Base-by-base conservation (phyloP, 164 flowering plant species). In the Magnolia changhungtana region DNA sequence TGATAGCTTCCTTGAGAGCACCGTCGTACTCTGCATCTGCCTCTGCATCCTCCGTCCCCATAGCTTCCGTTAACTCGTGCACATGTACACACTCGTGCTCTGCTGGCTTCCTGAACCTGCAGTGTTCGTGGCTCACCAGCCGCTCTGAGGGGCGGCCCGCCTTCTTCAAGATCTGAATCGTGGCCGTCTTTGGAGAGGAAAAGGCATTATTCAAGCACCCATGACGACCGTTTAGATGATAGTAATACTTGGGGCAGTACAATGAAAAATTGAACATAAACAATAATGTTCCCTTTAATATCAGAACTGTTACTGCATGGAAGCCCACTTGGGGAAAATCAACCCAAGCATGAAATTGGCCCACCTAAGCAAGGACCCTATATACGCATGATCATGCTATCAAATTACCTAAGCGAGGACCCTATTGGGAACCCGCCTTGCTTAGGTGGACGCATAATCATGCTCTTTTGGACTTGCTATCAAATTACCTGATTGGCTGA, bases 61-160 rank as follows among this genome's bases (percentile, higher is more conserved):
- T 85, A 63, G 90, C 95, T 76, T 89, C 92, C 9, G 97, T 92
- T 78, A 92, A 88, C 87, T 93, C 92, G 69, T 87, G 94, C 58
- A 94, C 86, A 76, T 92, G 96, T 70, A 87, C 83, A 63, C 98
- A 93, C 73, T 88, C 88, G 37, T 93, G 98, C 74, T 85, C 84
- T 73, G 79, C 80, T 79, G 90, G 88, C 72, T 82, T 83, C 76
- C 80, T 84, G 78, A 86, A 92, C 77, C 74, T 87, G 85, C 99
- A 96, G 72, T 87, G 83, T 66, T 86, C 94, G 50, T 93, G 99
- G 79, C 85, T 89, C 65, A 91, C 92, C 72, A 87, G 66, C 8
- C 94, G 95, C 72, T 91, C 97, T 9, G 99, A 96, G 16, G 99
- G 99, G 0, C 94, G 90, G 8, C 99, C 98, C 18, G 94, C 94